phyloP scores from a whole-genome alignment of 1,284 basidiomycete species.

The Takashimella tepidaria region DNA sequence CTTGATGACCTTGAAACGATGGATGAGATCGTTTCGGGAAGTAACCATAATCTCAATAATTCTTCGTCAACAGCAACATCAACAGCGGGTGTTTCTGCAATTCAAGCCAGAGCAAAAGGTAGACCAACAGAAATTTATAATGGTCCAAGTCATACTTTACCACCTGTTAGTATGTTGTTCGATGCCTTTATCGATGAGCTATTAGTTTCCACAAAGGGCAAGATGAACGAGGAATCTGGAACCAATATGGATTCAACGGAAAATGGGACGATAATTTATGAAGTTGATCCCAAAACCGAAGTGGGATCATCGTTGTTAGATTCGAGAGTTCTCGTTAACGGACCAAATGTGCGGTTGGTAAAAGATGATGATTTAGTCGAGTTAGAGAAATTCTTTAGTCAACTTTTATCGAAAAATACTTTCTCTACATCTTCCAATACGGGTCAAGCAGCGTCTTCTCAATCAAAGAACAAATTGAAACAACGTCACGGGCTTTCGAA shows the following conservation, averaged over 20 bases:
- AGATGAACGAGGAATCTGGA: not conserved
- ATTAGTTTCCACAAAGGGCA: constrained; percentile 45
- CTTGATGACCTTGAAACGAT: constrained; percentile 23
- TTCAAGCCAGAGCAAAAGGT: constrained; percentile 24
- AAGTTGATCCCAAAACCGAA: constrained; percentile 3
- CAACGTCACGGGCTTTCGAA: too few relatives aligned
- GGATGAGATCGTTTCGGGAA: constrained; percentile 7
- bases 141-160: constrained; percentile 71
- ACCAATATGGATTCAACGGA: constrained; percentile 1
- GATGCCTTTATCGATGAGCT: constrained; percentile 65
- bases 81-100: constrained; percentile 17
- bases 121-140: constrained; percentile 56
- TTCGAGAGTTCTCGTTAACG: not conserved
- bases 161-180: constrained; percentile 69
- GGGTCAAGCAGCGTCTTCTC: too few relatives aligned
- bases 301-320: not conserved
- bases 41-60: too few relatives aligned
- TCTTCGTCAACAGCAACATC: too few relatives aligned
- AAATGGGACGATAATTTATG: not conserved
- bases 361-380: constrained; percentile 13
- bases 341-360: constrained; percentile 12
- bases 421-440: too few relatives aligned
- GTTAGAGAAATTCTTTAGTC: constrained; percentile 12
- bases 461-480: too few relatives aligned
- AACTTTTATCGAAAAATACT: constrained; percentile 4